phyloP scores from a whole-genome alignment of 176 grass and related monocot genomes.

The Chloris gayana region DNA sequence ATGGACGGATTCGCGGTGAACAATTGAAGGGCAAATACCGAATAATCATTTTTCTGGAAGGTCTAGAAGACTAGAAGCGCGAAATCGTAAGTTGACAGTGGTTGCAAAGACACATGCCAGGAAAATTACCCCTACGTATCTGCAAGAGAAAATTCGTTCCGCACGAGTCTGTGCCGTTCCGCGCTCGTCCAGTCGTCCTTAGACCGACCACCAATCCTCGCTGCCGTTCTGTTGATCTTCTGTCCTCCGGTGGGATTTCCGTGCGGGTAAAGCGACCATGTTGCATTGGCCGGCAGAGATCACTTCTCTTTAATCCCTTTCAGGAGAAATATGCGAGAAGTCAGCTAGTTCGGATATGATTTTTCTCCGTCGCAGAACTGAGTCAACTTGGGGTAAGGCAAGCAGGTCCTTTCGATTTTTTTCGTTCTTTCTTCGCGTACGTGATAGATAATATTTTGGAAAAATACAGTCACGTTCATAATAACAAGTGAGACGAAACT shows the following conservation, averaged over 20 bases:
- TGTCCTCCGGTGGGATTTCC: neutral
- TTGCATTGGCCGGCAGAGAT: neutral
- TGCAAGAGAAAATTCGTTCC: too few relatives aligned
- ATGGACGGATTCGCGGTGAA: too few relatives aligned
- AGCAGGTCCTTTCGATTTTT: neutral
- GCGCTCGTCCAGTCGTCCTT: neutral
- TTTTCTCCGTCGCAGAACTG: neutral
- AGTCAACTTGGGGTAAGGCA: slow-evolving; percentile 4
- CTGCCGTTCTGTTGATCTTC: neutral
- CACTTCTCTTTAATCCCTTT: neutral
- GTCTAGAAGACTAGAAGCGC: too few relatives aligned
- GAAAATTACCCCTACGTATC: too few relatives aligned
- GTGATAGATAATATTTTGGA: neutral
- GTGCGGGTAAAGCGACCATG: neutral
- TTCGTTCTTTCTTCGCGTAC: neutral
- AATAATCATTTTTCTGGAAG: too few relatives aligned
- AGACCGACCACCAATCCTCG: neutral
- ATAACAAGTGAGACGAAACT: neutral
- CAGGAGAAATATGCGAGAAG: neutral
- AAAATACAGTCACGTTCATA: neutral
- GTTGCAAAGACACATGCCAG: too few relatives aligned
- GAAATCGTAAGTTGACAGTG: too few relatives aligned
- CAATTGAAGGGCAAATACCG: too few relatives aligned
- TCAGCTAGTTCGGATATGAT: neutral
- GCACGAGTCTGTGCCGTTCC: too few relatives aligned